Evolutionary conservation across 2,329 filamentous ascomycete genomes (phyloP).

Genomic region (Coleophoma cylindrospora): DNA sequence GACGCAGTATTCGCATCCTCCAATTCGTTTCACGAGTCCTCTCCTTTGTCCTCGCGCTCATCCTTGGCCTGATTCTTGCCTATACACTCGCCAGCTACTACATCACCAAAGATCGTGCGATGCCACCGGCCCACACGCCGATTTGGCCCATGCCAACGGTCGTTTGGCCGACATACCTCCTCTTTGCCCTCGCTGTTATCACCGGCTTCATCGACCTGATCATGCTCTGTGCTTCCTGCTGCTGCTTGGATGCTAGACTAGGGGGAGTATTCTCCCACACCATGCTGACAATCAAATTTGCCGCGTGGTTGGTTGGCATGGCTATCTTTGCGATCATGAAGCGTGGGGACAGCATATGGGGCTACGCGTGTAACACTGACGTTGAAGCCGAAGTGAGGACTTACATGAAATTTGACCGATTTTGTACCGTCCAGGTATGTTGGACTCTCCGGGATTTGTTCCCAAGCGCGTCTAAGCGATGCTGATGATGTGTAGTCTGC

Average conservation of each 20-base stretch:
- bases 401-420: slow-evolving; percentile 14
- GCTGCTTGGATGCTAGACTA: slow-evolving; percentile 11
- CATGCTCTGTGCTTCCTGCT: slow-evolving; percentile 9
- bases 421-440: slow-evolving; percentile 16
- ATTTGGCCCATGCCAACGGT: slow-evolving; percentile 9
- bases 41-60: slow-evolving; percentile 9
- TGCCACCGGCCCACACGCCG: not conserved
- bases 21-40: slow-evolving; percentile 12
- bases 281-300: slow-evolving; percentile 6
- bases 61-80: slow-evolving; percentile 11
- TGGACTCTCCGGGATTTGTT: not conserved
- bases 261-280: slow-evolving; percentile 4
- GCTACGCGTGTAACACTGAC: slow-evolving; percentile 13
- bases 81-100: slow-evolving; percentile 14
- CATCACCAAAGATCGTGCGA: slow-evolving; percentile 8
- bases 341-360: slow-evolving; percentile 12
- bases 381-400: slow-evolving; percentile 10
- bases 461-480: not conserved
- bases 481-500: not conserved
- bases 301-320: slow-evolving; percentile 9
- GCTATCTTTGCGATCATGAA: slow-evolving; percentile 8
- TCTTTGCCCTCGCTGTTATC: slow-evolving; percentile 9
- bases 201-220: slow-evolving; percentile 14
- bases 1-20: slow-evolving; percentile 13
- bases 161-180: slow-evolving; percentile 13